Percentiles rank a stretch among this genome's conserved stretches.
phyloP scores from a whole-genome alignment of 2,329 filamentous ascomycete genomes.

The Phialophora verrucosa region DNA sequence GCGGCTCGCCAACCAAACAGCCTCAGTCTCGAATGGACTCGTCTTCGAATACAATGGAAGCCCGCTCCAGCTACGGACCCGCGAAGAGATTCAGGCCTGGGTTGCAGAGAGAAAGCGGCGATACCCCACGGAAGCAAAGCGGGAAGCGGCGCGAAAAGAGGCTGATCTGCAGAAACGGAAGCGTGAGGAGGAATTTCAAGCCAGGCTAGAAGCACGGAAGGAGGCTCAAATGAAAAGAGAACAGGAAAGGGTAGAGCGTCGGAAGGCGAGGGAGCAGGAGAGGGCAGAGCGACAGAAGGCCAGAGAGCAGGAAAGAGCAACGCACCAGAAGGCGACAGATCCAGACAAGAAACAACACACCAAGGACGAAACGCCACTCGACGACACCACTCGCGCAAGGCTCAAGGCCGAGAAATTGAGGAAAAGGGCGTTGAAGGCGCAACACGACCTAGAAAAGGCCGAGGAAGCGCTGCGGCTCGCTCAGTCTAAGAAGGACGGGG shows the following conservation, averaged over 20 bases:
- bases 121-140: slow-evolving; percentile 77
- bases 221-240: slow-evolving; percentile 43
- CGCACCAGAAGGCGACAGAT: neutral
- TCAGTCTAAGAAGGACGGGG: slow-evolving; percentile 6
- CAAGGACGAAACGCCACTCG: neutral
- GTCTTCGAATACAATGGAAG: slow-evolving; percentile 64
- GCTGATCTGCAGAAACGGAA: slow-evolving; percentile 65
- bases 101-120: slow-evolving; percentile 78
- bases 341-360: slow-evolving; percentile 2
- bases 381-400: slow-evolving; percentile 22
- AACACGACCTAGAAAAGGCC: slow-evolving; percentile 41
- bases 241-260: slow-evolving; percentile 33
- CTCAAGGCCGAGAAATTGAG: slow-evolving; percentile 49
- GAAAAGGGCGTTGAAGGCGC: slow-evolving; percentile 51
- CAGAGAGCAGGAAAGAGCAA: slow-evolving; percentile 10
- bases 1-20: slow-evolving; percentile 41
- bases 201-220: slow-evolving; percentile 48
- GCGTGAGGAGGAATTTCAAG: slow-evolving; percentile 66
- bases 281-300: slow-evolving; percentile 2
- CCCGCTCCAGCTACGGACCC: slow-evolving; percentile 58
- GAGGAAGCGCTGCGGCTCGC: slow-evolving; percentile 30
- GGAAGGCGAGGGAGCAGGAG: slow-evolving; percentile 22
- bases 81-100: slow-evolving; percentile 77
- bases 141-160: slow-evolving; percentile 50
- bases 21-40: slow-evolving; percentile 42